Evolutionary conservation across 2,329 filamentous ascomycete species (phyloP).

Genomic region (Lecanoromycetidae sp.): DNA sequence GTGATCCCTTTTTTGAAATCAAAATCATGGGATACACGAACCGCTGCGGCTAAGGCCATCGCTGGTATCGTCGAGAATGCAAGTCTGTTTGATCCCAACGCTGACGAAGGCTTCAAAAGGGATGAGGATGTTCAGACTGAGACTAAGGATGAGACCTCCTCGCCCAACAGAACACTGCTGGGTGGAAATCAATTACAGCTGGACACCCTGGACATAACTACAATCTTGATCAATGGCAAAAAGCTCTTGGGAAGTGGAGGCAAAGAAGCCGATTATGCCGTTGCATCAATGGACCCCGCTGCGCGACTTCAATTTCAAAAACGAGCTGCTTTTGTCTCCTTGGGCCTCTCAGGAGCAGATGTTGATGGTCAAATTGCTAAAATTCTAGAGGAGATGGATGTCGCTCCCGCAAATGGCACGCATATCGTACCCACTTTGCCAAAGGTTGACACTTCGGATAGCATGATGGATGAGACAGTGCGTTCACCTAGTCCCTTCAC

Average conservation of each 20-base stretch:
- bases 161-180: slow-evolving; percentile 22
- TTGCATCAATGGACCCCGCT: slow-evolving; percentile 70
- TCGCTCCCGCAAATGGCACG: slow-evolving; percentile 35
- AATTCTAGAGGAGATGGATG: slow-evolving; percentile 54
- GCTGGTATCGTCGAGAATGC: slow-evolving; percentile 89
- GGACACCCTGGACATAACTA: slow-evolving; percentile 61
- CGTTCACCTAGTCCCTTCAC: slow-evolving; percentile 28
- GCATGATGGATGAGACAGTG: slow-evolving; percentile 31
- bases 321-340: slow-evolving; percentile 67
- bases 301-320: slow-evolving; percentile 77
- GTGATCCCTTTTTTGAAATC: slow-evolving; percentile 93
- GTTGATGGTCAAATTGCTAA: slow-evolving; percentile 74
- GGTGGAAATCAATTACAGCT: slow-evolving; percentile 58
- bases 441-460: slow-evolving; percentile 40
- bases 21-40: slow-evolving; percentile 94
- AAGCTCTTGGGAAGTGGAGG: slow-evolving; percentile 71
- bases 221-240: slow-evolving; percentile 72
- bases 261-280: slow-evolving; percentile 68
- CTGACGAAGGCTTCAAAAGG: slow-evolving; percentile 47
- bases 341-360: slow-evolving; percentile 74
- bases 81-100: slow-evolving; percentile 76
- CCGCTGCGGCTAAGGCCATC: slow-evolving; percentile 83
- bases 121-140: slow-evolving; percentile 35
- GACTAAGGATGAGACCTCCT: slow-evolving; percentile 31
- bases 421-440: slow-evolving; percentile 31